phyloP scores from a whole-genome alignment of 257 asterid species.

The Plantago ovata region DNA sequence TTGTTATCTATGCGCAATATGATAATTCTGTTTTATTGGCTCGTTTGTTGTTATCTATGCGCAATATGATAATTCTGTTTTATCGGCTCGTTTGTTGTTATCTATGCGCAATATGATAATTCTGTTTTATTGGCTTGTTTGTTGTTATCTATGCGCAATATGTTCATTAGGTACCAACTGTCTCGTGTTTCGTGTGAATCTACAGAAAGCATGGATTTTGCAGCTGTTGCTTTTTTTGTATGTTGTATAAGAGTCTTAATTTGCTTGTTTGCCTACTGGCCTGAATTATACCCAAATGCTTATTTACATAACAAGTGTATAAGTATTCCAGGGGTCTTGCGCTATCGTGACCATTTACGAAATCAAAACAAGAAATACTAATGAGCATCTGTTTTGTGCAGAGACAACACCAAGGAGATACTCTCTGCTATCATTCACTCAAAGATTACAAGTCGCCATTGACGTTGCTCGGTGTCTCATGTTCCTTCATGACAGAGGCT shows the following conservation, averaged over 20 bases:
- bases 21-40: neutral
- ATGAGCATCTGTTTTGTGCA: slow-evolving; percentile 30
- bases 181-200: too few relatives aligned
- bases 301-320: too few relatives aligned
- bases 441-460: slow-evolving; percentile 70
- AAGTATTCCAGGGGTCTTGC: too few relatives aligned
- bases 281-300: too few relatives aligned
- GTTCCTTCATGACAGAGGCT: slow-evolving; percentile 79
- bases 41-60: slow-evolving; percentile 5
- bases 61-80: slow-evolving; percentile 1
- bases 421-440: slow-evolving; percentile 72
- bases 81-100: neutral
- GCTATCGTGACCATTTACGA: neutral
- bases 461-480: slow-evolving; percentile 73
- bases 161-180: too few relatives aligned
- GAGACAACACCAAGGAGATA: slow-evolving; percentile 91
- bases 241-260: too few relatives aligned
- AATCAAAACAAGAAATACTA: neutral
- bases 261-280: too few relatives aligned
- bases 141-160: neutral
- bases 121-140: neutral
- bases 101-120: neutral
- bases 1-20: slow-evolving; percentile 3
- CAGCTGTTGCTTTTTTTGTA: too few relatives aligned
- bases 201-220: too few relatives aligned